A percentile compares a stretch with the other conserved stretches of the same genome.
Conservation (phyloP, 1,284 basidiomycete species). For the Termitomyces sp. region DNA sequence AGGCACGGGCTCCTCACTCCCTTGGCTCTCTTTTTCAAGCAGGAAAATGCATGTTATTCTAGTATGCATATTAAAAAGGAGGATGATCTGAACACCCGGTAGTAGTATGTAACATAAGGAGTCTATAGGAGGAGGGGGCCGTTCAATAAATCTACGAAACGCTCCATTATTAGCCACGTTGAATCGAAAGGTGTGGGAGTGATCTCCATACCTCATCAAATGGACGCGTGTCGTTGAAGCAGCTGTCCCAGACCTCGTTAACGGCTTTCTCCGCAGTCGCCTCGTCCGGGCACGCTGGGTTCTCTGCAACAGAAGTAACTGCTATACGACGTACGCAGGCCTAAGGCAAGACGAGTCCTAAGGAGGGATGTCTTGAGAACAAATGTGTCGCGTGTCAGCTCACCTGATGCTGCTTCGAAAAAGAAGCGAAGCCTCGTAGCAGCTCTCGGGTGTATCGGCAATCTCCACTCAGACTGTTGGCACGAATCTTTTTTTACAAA, state of each 20-base stretch:
- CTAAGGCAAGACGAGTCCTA: conserved; percentile 32
- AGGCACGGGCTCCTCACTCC: neutral
- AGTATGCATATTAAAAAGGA: neutral
- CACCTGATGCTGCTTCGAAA: conserved; percentile 94
- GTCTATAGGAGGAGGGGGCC: neutral
- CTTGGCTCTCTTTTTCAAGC: neutral
- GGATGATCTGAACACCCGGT: neutral
- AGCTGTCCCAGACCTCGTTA: conserved; percentile 96
- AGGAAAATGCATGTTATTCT: neutral
- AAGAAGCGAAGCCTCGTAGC: conserved; percentile 67
- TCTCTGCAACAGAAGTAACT: conserved; percentile 73
- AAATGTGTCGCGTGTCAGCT: conserved; percentile 2
- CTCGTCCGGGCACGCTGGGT: conserved; percentile 75
- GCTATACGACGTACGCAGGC: conserved; percentile 88
- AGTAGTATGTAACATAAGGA: neutral
- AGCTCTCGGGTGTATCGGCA: conserved; percentile 83
- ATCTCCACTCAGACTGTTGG: conserved; percentile 90
- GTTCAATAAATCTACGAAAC: conserved; percentile 12
- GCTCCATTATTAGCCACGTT: conserved; percentile 13
- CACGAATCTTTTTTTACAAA: conserved; percentile 70
- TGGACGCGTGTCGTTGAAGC: conserved; percentile 91
- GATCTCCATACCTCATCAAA: conserved; percentile 81
- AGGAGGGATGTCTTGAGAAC: neutral
- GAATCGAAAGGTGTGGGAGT: conserved; percentile 2
- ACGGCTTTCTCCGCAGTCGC: conserved; percentile 84